Evolutionary conservation across 257 asterid genomes (phyloP).

Genomic region (Solanum neorickii): DNA sequence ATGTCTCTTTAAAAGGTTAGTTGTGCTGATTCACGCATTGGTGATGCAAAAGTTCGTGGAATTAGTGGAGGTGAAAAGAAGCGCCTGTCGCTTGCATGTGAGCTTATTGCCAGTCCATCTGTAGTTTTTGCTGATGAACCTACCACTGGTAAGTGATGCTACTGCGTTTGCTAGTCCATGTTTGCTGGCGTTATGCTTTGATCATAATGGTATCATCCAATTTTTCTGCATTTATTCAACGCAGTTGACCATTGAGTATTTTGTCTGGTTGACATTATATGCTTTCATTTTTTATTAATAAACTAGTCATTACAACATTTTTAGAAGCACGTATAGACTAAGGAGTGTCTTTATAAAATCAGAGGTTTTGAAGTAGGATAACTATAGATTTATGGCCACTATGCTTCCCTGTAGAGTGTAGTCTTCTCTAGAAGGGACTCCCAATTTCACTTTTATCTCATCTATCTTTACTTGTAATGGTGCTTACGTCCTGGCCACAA

Average conservation of each 20-base stretch:
- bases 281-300: not conserved
- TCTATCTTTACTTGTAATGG: not conserved
- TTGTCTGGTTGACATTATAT: not conserved
- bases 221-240: not conserved
- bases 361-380: not conserved
- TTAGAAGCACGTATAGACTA: not conserved
- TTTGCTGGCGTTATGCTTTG: not conserved
- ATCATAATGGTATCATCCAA: not conserved
- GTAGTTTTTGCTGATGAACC: slow-evolving; percentile 98
- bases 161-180: not conserved
- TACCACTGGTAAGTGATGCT: slow-evolving; percentile 50
- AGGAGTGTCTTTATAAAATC: not conserved
- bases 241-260: not conserved
- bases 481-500: not conserved
- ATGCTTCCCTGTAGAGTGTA: not conserved
- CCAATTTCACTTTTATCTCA: not conserved
- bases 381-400: not conserved
- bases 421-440: not conserved
- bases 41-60: slow-evolving; percentile 96
- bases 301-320: not conserved
- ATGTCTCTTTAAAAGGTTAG: slow-evolving; percentile 45
- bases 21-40: slow-evolving; percentile 93
- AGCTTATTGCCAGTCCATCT: slow-evolving; percentile 98
- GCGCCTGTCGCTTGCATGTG: slow-evolving; percentile 87
- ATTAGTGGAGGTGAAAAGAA: slow-evolving; percentile 98